A percentile compares a stretch with the other conserved stretches of the same genome.
Conservation (phyloP, 805 yeast species). For the Candida ovalis region DNA sequence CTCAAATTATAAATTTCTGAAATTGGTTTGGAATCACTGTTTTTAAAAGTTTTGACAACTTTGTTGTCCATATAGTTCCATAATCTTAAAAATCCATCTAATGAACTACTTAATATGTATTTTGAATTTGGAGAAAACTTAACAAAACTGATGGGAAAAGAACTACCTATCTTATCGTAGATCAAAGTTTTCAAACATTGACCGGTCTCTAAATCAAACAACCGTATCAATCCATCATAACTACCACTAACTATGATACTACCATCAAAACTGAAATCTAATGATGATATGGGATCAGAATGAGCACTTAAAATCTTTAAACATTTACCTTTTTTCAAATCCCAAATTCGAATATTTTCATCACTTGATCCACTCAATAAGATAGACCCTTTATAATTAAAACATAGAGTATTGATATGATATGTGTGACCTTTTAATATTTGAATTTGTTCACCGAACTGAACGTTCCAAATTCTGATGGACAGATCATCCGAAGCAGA, state of each 20-base stretch:
- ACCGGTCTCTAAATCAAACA: constrained; percentile 85
- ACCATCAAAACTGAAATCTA: constrained; percentile 74
- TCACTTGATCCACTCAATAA: constrained; percentile 83
- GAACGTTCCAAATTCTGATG: constrained; percentile 66
- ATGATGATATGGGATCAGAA: constrained; percentile 79
- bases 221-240: constrained; percentile 83
- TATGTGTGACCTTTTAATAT: constrained; percentile 76
- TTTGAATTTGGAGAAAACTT: constrained; percentile 77
- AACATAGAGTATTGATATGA: constrained; percentile 70
- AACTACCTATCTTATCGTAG: constrained; percentile 67
- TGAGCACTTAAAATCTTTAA: constrained; percentile 86
- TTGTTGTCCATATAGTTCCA: constrained; percentile 86
- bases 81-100: constrained; percentile 73
- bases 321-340: constrained; percentile 62
- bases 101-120: constrained; percentile 69
- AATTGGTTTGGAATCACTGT: constrained; percentile 28
- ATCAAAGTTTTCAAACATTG: constrained; percentile 89
- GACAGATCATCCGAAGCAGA: constrained; percentile 86
- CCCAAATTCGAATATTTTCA: constrained; percentile 92
- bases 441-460: constrained; percentile 45
- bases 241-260: constrained; percentile 82
- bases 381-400: constrained; percentile 71
- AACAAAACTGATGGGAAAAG: constrained; percentile 75
- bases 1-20: constrained; percentile 52
- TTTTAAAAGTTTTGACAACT: constrained; percentile 63